A percentile compares a stretch with the other conserved stretches of the same genome.
Evolutionary conservation across 2,329 filamentous ascomycete species (phyloP).

Genomic region (Incumbomyces lentus): DNA sequence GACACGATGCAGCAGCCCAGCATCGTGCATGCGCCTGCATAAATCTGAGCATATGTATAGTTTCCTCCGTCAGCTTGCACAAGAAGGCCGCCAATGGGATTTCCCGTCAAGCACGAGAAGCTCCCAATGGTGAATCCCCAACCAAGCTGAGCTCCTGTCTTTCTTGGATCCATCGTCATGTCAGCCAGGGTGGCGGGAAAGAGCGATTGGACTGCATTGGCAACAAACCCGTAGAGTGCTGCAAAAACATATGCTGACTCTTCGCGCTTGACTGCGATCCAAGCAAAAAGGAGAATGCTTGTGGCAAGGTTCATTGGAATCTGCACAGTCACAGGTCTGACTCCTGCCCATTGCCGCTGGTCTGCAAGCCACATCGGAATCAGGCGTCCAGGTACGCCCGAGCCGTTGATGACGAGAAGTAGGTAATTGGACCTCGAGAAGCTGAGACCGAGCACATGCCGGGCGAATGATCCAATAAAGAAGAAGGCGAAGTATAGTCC

Average conservation of each 20-base stretch:
- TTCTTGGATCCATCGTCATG: constrained; percentile 54
- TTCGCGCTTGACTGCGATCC: constrained; percentile 44
- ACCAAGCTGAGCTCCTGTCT: constrained; percentile 60
- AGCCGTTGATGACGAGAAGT: constrained; percentile 44
- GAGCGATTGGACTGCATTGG: constrained; percentile 55
- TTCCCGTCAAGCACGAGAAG: constrained; percentile 55
- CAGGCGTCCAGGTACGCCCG: constrained; percentile 27
- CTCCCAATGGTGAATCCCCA: constrained; percentile 53
- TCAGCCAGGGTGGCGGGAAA: constrained; percentile 56
- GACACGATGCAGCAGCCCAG: neutral
- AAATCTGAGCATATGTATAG: constrained; percentile 28
- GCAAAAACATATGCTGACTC: constrained; percentile 53
- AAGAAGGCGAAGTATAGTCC: constrained; percentile 46
- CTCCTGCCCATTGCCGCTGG: constrained; percentile 22
- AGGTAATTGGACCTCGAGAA: constrained; percentile 41
- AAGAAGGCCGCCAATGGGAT: constrained; percentile 57
- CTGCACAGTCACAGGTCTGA: constrained; percentile 24
- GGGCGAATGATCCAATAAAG: constrained; percentile 34
- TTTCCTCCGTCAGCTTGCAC: constrained; percentile 39
- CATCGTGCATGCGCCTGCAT: constrained; percentile 3
- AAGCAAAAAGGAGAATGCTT: constrained; percentile 44
- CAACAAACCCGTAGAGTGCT: constrained; percentile 59
- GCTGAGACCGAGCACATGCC: constrained; percentile 38
- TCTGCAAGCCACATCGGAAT: constrained; percentile 26
- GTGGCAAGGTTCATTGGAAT: constrained; percentile 28